phyloP scores from a whole-genome alignment of 2,329 filamentous ascomycete species.

The Fusarium cicatricum region DNA sequence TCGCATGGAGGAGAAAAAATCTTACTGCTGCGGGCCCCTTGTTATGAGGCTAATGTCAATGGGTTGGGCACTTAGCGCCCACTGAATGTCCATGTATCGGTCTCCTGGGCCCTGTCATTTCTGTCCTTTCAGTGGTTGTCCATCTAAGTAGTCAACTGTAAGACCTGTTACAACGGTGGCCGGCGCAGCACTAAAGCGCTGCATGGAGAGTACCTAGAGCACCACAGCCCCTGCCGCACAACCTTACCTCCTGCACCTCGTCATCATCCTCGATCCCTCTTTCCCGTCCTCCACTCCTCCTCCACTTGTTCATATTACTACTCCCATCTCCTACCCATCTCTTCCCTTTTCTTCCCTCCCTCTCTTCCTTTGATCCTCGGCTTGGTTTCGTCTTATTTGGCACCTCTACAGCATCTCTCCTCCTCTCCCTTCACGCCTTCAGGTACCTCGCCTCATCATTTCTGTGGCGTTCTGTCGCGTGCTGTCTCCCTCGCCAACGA shows the following conservation, averaged over 20 bases:
- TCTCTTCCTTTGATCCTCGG: constrained; percentile 31
- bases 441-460: constrained; percentile 24
- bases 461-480: constrained; percentile 40
- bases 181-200: constrained; percentile 5
- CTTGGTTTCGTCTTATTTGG: constrained; percentile 33
- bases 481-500: constrained; percentile 36
- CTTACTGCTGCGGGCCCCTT: constrained; percentile 26
- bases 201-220: constrained; percentile 22
- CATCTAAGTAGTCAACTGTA: constrained; percentile 32
- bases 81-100: constrained; percentile 8
- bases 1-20: constrained; percentile 17
- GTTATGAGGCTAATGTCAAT: constrained; percentile 22
- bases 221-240: constrained; percentile 32
- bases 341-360: constrained; percentile 24
- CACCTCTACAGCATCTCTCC: constrained; percentile 32
- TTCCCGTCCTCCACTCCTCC: constrained; percentile 30
- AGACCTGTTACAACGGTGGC: constrained; percentile 14
- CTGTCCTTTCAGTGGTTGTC: constrained; percentile 19
- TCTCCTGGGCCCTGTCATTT: constrained; percentile 16
- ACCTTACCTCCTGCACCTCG: constrained; percentile 38
- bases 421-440: constrained; percentile 19
- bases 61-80: constrained; percentile 27
- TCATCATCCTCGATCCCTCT: constrained; percentile 42
- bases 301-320: constrained; percentile 37
- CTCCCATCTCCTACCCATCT: constrained; percentile 33